phyloP scores from a whole-genome alignment of 2,329 filamentous ascomycete genomes.

The Delphinella strobiligena region DNA sequence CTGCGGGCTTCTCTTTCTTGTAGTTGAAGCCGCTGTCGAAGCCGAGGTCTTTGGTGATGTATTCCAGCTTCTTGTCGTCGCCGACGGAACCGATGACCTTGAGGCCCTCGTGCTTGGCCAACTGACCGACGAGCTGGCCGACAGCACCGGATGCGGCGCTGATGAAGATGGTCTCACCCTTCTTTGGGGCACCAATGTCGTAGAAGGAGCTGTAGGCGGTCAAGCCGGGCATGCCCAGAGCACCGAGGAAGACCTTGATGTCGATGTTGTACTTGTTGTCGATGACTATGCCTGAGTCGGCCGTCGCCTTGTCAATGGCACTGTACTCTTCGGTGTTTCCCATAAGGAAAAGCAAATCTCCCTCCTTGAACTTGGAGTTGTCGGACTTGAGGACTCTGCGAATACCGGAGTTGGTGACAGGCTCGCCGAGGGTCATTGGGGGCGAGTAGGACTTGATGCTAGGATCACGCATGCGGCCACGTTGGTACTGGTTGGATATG shows the following conservation, averaged over 20 bases:
- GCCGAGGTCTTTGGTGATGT: conserved; percentile 54
- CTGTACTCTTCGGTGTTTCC: conserved; percentile 47
- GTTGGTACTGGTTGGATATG: conserved; percentile 64
- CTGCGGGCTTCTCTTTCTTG: conserved; percentile 62
- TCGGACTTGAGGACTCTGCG: conserved; percentile 61
- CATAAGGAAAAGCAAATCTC: conserved; percentile 49
- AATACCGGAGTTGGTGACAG: conserved; percentile 53
- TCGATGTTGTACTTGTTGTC: conserved; percentile 60
- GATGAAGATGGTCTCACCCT: conserved; percentile 72
- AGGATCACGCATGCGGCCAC: conserved; percentile 61
- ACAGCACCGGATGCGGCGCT: conserved; percentile 71
- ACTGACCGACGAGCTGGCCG: conserved; percentile 69
- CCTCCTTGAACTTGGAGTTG: conserved; percentile 48
- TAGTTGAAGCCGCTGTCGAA: conserved; percentile 79
- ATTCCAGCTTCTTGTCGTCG: conserved; percentile 67
- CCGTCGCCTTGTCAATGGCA: conserved; percentile 37
- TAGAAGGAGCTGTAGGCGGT: conserved; percentile 66
- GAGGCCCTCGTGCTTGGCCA: conserved; percentile 71
- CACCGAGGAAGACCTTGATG: conserved; percentile 56
- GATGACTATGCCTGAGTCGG: conserved; percentile 40
- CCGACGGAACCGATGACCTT: conserved; percentile 72
- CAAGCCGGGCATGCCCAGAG: conserved; percentile 66
- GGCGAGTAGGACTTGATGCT: conserved; percentile 55
- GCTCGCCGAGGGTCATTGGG: conserved; percentile 47
- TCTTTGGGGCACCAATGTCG: conserved; percentile 62